Evolutionary conservation across 106 monocot genomes (phyloP), one percentile per base, ranked within the genome.

Genomic region (Acorus gramineus): DNA sequence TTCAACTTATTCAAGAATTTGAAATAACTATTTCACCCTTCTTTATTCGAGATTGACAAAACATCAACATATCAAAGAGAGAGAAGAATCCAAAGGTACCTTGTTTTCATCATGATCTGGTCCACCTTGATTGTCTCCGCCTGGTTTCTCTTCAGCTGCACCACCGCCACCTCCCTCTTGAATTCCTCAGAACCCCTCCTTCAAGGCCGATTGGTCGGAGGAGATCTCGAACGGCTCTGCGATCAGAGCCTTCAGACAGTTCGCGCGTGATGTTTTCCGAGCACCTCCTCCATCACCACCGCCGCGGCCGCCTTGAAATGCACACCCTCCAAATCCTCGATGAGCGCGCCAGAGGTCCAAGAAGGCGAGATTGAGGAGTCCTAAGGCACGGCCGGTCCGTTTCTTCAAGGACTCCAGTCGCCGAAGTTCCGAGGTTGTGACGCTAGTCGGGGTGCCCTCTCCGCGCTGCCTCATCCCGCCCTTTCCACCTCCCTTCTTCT

Each of bases 121-220:
- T 76, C 76, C 70, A 76, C 70, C 70, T 60, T 58, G n/a, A 70
- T 52, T 7, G 76, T 65, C 52, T 65, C 70, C 3, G 64, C 54
- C 9, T 70, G 14, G 46, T 70, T 70, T 43, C 47, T 70, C 47
- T 65, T 52, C 52, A 69, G 57, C 63, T 59, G 49, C 5, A 59
- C 14, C 10, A 52, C 69, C 10, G 42, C 59, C 3, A 65, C 56
- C 47, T 70, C 69, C 6, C 47, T 14, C 65, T 49, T 58, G 59
- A 76, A 70, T 48, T 70, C 65, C 4, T 60, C 65, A 28, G 47
- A 75, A 11, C 63, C 69, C 75, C 61, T 44, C 57, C 63, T 46
- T 60, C 3, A 75, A 42, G 1, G 11, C 53, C 42, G 52, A 8
- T 0, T n/a, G 65, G 14, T 76, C 48, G 2, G 58, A 64, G 14